Conservation (phyloP, 31 red algal species). For the Asparagopsis taxiformis region DNA sequence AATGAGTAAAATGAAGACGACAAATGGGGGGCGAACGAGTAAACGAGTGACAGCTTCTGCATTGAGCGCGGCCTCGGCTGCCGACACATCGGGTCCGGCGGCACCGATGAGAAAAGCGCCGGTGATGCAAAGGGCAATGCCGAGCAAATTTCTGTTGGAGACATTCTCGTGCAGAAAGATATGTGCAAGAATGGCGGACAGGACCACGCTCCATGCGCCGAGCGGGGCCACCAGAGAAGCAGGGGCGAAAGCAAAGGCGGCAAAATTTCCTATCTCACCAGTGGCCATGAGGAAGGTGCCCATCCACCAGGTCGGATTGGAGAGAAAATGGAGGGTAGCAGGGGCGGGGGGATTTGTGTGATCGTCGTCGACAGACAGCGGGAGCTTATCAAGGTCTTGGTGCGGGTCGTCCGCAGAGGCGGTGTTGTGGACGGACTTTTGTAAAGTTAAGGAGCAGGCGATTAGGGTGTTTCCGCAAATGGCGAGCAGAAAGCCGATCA, state of each 20-base stretch:
- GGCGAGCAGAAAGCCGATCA: conserved; percentile 77
- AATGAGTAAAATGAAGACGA: conserved; percentile 60
- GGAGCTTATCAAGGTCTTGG: not conserved
- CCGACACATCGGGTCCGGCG: conserved; percentile 63
- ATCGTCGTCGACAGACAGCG: conserved; percentile 7
- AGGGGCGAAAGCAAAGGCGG: conserved; percentile 88
- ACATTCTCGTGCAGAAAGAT: conserved; percentile 66
- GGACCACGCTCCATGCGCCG: conserved; percentile 88
- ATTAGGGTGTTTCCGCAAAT: conserved; percentile 81
- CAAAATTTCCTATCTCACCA: conserved; percentile 87
- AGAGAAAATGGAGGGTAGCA: conserved; percentile 34
- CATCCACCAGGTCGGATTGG: conserved; percentile 77
- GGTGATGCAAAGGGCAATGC: conserved; percentile 79
- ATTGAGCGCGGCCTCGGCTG: conserved; percentile 51
- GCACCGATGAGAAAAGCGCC: conserved; percentile 78
- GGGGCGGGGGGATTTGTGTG: not conserved
- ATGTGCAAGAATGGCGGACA: conserved; percentile 75
- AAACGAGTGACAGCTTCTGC: conserved; percentile 50
- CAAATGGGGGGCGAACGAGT: conserved; percentile 60
- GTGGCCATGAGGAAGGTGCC: conserved; percentile 81
- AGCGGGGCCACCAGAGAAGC: conserved; percentile 84
- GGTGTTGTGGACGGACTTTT: conserved; percentile 66
- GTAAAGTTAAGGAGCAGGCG: conserved; percentile 63
- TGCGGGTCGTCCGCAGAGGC: conserved; percentile 1
- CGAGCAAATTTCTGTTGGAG: conserved; percentile 54